Conservation (phyloP, 495 filamentous ascomycete genomes). For the Choiromyces venosus region DNA sequence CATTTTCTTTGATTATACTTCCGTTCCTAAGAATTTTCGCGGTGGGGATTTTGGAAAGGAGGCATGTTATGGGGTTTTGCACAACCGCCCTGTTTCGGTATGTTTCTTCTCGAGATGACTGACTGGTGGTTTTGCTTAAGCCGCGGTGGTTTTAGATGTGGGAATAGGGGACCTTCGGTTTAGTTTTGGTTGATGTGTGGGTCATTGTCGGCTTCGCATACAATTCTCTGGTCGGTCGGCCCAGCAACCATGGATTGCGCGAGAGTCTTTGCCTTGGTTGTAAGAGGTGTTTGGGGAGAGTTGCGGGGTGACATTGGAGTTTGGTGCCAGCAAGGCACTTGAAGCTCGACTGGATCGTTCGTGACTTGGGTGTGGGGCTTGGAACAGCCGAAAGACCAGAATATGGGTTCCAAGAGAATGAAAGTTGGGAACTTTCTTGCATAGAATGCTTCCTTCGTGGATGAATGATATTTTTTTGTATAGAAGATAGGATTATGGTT, state of each 20-base stretch:
- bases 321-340: slow-evolving; percentile 11
- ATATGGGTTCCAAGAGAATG: slow-evolving; percentile 9
- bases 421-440: slow-evolving; percentile 28
- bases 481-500: slow-evolving; percentile 37
- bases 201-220: slow-evolving; percentile 21
- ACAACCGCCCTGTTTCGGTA: not conserved
- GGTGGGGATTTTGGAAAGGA: not conserved
- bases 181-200: slow-evolving; percentile 20
- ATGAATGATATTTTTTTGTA: slow-evolving; percentile 32
- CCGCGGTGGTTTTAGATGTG: not conserved
- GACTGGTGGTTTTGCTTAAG: not conserved
- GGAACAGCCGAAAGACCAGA: slow-evolving; percentile 16
- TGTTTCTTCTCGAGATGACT: not conserved
- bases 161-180: slow-evolving; percentile 24
- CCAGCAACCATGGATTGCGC: slow-evolving; percentile 27
- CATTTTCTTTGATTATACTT: not conserved
- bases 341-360: slow-evolving; percentile 14
- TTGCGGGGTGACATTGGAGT: not conserved
- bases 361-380: slow-evolving; percentile 13
- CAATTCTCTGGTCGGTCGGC: slow-evolving; percentile 26
- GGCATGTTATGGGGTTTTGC: not conserved
- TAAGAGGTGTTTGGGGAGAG: not conserved
- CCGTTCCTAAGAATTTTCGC: not conserved
- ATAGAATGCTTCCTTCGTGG: slow-evolving; percentile 28
- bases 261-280: slow-evolving; percentile 18